These are phyloP conservation scores for Lolium rigidum DNA, from an alignment of 176 grass and related monocot species.

Conservation along the genomic window DNA sequence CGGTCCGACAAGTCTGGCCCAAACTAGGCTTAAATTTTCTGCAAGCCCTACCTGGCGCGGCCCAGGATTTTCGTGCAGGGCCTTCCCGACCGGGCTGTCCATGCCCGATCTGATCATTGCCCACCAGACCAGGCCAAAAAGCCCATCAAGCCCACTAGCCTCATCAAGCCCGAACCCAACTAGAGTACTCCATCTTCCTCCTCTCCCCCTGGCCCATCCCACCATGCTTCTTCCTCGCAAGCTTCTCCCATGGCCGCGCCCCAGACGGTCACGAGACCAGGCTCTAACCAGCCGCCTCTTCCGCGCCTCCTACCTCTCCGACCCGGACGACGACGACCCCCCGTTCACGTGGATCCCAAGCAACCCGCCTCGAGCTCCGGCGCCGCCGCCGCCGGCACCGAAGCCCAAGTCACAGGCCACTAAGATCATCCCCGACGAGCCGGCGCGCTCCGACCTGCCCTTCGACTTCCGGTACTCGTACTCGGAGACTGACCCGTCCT, in stretches of 20 bases:
- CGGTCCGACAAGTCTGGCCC: too few species aligned
- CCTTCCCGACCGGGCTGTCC: too few species aligned
- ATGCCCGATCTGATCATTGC: too few species aligned
- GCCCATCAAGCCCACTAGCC: not conserved
- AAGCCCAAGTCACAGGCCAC: slow-evolving; percentile 21
- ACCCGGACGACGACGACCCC: slow-evolving; percentile 43
- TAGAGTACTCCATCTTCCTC: not conserved
- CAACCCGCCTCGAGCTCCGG: not conserved
- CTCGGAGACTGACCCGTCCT: slow-evolving; percentile 57
- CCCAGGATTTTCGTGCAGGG: too few species aligned
- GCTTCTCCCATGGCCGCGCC: slow-evolving; percentile 42
- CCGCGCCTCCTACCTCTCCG: slow-evolving; percentile 8
- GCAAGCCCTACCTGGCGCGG: too few species aligned
- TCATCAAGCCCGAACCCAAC: not conserved
- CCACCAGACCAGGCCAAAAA: too few species aligned
- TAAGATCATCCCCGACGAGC: slow-evolving; percentile 49
- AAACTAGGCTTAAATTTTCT: too few species aligned
- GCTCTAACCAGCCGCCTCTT: slow-evolving; percentile 34
- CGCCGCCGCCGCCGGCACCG: not conserved
- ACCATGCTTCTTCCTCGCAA: slow-evolving; percentile 38
- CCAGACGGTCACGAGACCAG: not conserved
- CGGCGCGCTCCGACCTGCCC: slow-evolving; percentile 57
- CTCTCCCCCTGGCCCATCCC: slow-evolving; percentile 7
- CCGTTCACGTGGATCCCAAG: slow-evolving; percentile 40
- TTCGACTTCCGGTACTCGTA: slow-evolving; percentile 76